A percentile compares a stretch with the other conserved stretches of the same genome.
Conservation (phyloP, 2,329 filamentous ascomycete genomes). For the Clonostachys solani region DNA sequence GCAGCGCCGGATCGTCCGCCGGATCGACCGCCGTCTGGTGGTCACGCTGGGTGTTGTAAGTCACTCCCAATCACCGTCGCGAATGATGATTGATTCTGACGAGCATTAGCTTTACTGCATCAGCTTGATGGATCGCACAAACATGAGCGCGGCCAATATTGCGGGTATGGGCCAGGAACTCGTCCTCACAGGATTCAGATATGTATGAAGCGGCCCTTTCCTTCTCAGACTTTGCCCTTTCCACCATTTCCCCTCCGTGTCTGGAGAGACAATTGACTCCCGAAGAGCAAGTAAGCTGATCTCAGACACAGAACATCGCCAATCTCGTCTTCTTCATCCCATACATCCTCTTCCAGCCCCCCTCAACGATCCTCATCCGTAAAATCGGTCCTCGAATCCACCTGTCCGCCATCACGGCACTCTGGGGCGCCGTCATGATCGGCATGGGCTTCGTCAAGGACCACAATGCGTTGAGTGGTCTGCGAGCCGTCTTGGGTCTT, state of each 20-base stretch:
- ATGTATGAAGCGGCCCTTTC: constrained; percentile 18
- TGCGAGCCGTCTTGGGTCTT: constrained; percentile 56
- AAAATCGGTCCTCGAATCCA: constrained; percentile 60
- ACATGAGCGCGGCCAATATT: constrained; percentile 68
- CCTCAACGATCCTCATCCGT: constrained; percentile 64
- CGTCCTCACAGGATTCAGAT: constrained; percentile 36
- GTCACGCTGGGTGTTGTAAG: constrained; percentile 53
- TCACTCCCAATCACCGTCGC: too few relatives aligned
- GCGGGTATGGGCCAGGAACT: constrained; percentile 56
- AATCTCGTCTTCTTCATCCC: constrained; percentile 72
- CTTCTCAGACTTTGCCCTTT: not conserved
- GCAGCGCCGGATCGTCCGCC: constrained; percentile 62
- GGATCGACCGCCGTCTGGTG: constrained; percentile 64
- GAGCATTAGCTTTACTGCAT: constrained; percentile 53
- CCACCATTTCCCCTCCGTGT: not conserved
- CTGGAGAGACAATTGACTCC: not conserved
- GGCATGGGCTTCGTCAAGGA: constrained; percentile 59
- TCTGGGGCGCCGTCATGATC: constrained; percentile 60
- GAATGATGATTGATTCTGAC: too few relatives aligned
- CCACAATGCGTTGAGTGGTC: constrained; percentile 46
- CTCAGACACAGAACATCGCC: constrained; percentile 48
- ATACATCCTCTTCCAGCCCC: constrained; percentile 68
- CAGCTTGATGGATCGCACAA: constrained; percentile 75
- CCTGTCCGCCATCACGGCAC: constrained; percentile 45
- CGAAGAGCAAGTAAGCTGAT: constrained; percentile 1